A percentile compares a stretch with the other conserved stretches of the same genome.
Conservation (phyloP, 495 filamentous ascomycete genomes). For the Daldinia childiae region DNA sequence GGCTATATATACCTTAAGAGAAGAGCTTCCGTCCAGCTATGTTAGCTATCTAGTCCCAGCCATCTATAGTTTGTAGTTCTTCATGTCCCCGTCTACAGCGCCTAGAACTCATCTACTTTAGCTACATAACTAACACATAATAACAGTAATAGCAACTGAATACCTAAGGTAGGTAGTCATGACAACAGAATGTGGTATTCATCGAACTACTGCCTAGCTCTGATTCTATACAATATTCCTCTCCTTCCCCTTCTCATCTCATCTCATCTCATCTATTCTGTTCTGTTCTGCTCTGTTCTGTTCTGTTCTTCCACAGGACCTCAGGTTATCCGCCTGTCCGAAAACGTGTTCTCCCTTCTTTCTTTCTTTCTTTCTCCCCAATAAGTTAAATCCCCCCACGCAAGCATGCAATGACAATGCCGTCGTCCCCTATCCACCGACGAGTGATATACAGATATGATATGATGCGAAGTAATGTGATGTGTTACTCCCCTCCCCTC, state of each 20-base stretch:
- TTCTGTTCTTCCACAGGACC: not conserved
- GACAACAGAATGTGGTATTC: slow-evolving; percentile 37
- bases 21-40: not conserved
- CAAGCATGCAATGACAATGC: not conserved
- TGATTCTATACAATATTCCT: slow-evolving; percentile 38
- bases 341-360: not conserved
- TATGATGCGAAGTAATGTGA: not conserved
- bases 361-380: not conserved
- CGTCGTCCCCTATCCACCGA: not conserved
- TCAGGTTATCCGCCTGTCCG: not conserved
- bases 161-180: too few relatives aligned
- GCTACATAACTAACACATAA: not conserved
- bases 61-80: too few relatives aligned
- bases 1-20: not conserved
- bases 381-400: not conserved
- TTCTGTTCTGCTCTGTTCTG: not conserved
- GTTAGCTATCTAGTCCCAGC: too few relatives aligned
- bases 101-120: not conserved
- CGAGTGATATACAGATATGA: not conserved
- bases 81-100: not conserved
- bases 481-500: not conserved
- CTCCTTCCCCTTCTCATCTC: slow-evolving; percentile 5
- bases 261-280: too few relatives aligned
- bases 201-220: slow-evolving; percentile 28
- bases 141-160: not conserved